Base-by-base conservation (phyloP, 1,284 basidiomycete species). In the Exobasidium cylindrosporum region DNA sequence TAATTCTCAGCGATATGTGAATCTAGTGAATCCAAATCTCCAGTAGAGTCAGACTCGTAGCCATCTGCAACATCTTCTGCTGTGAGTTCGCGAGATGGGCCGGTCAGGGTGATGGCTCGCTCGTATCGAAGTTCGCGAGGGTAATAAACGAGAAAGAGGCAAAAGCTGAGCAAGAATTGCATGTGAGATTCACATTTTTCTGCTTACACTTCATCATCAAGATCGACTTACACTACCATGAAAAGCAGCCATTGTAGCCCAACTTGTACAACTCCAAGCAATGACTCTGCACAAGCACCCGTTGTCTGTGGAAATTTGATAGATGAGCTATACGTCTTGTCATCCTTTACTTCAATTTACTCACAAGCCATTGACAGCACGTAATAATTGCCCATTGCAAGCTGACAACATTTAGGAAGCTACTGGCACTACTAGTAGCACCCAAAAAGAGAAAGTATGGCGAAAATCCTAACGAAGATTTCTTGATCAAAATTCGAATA, bases 361-460 rank as follows among this genome's bases (percentile, higher is more conserved):
- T 57, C 7, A 57, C 58, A 50, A 75, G 29, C n/a, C 47, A 58
- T 29, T 83, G 82, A 80, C 94, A 97, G 79, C 94, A 97, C 58
- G 84, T 85, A 57, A 97, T 85, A 53, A 92, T 83, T 0, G 87
- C 86, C 86, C 91, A 97, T 77, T 97, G 92, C 66, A 97, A 85
- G 3, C 91, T 88, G 30, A 96, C 82, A 23, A 82, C 79, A 58
- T 82, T 82, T 63, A 81, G 73, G 46, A 82, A 72, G 54, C 76
- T 77, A 44, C 76, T 75, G 6, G 81, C 78, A 60, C 73, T 76
- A 55, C 77, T 79, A 21, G 91, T 95, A 61, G 90, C 89, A 10
- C 96, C 96, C 0, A 97, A 85, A 1, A 97, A 84, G n/a, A 97
- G 83, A 79, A 91, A 98, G 87, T 90, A 90, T 57, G 92, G 91